Conservation (phyloP, 2,329 filamentous ascomycete genomes). For the Nectriaceae sp. region DNA sequence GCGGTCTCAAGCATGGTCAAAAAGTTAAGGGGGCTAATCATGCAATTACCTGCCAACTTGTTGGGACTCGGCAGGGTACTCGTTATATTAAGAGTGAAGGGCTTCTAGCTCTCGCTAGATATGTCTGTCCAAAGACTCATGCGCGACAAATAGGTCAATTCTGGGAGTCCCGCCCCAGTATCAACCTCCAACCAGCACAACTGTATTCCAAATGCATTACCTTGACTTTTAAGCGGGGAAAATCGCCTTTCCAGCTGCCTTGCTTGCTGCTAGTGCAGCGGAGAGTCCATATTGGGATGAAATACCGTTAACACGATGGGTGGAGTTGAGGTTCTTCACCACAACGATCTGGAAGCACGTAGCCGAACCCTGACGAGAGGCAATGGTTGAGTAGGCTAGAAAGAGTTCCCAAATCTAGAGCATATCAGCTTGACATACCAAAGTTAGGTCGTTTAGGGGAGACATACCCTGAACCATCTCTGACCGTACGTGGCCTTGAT, state of each 20-base stretch:
- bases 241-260: conserved; percentile 27
- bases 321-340: conserved; percentile 89
- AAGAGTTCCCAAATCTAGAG: conserved; percentile 91
- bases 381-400: conserved; percentile 82
- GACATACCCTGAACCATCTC: conserved; percentile 83
- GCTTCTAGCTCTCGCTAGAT: no score
- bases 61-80: no score
- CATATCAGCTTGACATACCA: conserved; percentile 16
- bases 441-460: background rate
- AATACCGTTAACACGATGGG: conserved; percentile 78
- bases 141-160: no score
- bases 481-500: conserved; percentile 89
- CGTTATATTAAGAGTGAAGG: no score
- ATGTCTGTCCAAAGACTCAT: no score
- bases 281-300: conserved; percentile 67
- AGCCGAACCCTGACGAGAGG: conserved; percentile 78
- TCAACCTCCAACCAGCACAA: no score
- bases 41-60: no score
- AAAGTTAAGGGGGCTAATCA: no score
- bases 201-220: background rate
- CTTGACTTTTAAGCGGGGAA: background rate
- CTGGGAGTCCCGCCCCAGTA: no score
- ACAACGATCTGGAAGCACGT: conserved; percentile 86
- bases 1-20: no score
- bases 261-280: conserved; percentile 53